Evolutionary conservation across 2,329 filamentous ascomycete species (phyloP).

Genomic region (Lecanoromycetidae sp.): DNA sequence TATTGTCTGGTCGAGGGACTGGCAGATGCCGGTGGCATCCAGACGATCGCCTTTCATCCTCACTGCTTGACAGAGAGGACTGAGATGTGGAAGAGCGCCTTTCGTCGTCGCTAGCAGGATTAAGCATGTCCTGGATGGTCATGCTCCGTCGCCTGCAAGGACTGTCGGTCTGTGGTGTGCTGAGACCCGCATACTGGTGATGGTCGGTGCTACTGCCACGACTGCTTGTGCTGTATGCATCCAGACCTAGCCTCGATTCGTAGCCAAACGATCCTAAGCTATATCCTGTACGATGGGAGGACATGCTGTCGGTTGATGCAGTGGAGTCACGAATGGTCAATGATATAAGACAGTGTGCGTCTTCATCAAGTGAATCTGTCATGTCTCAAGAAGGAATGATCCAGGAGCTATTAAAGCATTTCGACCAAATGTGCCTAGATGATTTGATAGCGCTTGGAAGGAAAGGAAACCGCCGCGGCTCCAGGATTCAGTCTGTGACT

Average conservation of each 20-base stretch:
- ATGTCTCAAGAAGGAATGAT: neutral
- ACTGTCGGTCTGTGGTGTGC: neutral
- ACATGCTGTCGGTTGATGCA: neutral
- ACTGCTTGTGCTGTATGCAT: neutral
- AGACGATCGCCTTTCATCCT: neutral
- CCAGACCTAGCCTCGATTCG: neutral
- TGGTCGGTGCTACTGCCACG: neutral
- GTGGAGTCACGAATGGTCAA: neutral
- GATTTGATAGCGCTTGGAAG: neutral
- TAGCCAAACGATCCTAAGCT: neutral
- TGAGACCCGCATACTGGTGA: neutral
- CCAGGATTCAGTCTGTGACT: too few species aligned
- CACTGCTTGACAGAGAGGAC: constrained; percentile 1
- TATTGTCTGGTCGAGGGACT: neutral
- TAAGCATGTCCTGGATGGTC: constrained; percentile 15
- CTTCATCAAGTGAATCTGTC: neutral
- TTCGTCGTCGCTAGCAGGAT: constrained; percentile 12
- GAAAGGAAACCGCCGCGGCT: neutral
- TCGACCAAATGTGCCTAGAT: neutral
- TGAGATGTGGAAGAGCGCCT: neutral
- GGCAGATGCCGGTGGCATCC: neutral
- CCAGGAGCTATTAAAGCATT: neutral
- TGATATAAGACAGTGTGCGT: neutral
- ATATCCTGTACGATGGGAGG: neutral
- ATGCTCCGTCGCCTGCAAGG: constrained; percentile 12